phyloP scores from a whole-genome alignment of 768 basidiomycete species.

The Boletus rubescentipes region DNA sequence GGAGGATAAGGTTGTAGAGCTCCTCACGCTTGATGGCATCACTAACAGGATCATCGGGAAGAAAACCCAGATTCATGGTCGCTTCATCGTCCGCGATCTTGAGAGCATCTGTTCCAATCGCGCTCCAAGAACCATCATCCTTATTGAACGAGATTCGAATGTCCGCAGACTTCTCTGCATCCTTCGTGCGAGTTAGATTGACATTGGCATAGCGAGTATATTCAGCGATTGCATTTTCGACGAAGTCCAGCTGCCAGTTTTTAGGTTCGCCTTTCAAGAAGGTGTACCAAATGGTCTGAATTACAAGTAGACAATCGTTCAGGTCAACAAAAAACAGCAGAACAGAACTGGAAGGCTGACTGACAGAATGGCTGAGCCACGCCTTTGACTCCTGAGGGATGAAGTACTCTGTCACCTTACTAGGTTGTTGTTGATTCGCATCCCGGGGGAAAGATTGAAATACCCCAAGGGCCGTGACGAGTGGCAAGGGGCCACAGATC shows the following conservation, averaged over 20 bases:
- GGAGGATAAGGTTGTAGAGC: neutral
- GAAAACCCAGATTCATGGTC: neutral
- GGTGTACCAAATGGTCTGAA: neutral
- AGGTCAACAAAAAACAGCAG: too few relatives aligned
- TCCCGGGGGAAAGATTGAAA: too few relatives aligned
- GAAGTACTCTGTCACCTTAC: neutral
- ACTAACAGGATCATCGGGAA: too few relatives aligned
- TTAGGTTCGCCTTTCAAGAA: neutral
- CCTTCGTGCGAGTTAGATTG: neutral
- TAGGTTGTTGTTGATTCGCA: too few relatives aligned
- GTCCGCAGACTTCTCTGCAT: neutral
- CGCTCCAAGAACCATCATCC: neutral
- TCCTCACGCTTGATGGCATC: too few relatives aligned
- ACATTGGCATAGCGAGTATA: neutral
- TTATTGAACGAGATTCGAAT: neutral
- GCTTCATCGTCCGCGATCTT: neutral
- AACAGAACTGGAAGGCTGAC: neutral
- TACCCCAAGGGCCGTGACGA: neutral
- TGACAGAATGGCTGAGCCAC: neutral
- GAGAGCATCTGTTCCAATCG: neutral
- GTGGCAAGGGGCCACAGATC: neutral
- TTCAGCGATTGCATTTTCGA: neutral
- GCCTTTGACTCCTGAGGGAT: neutral
- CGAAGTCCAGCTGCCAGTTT: neutral
- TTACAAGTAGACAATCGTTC: too few relatives aligned